A percentile compares a stretch with the other conserved stretches of the same genome.
These are phyloP conservation scores for Solanum gracilifrons DNA, from an alignment of 257 asterid species.

Conservation along the genomic window DNA sequence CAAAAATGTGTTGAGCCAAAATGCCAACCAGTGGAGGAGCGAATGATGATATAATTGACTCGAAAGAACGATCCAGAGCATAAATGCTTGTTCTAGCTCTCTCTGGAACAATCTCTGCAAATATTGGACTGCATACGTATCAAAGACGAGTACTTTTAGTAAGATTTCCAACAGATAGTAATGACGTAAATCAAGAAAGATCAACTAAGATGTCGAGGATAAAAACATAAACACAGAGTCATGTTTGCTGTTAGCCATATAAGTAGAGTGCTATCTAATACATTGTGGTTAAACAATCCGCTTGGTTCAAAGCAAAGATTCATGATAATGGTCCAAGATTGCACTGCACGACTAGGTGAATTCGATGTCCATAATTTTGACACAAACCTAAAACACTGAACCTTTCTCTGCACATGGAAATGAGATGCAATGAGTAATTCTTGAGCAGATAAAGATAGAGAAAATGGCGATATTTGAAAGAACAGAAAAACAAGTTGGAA, in stretches of 20 bases:
- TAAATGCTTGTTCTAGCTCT: constrained; percentile 9
- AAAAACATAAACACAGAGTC: background rate
- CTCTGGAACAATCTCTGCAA: constrained; percentile 13
- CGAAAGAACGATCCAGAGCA: constrained; percentile 20
- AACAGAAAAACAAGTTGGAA: background rate
- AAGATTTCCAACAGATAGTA: background rate
- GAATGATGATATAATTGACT: constrained; percentile 69
- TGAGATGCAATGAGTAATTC: background rate
- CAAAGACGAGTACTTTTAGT: background rate
- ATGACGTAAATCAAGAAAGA: background rate
- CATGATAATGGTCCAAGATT: background rate
- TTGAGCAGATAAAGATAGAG: background rate
- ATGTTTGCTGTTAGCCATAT: background rate
- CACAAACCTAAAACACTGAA: background rate
- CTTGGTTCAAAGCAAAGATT: background rate
- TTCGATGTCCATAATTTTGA: background rate
- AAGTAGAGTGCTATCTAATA: background rate
- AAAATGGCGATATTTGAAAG: background rate
- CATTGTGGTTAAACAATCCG: background rate
- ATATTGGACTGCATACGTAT: constrained; percentile 1
- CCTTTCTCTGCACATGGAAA: background rate
- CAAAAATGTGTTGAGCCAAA: constrained; percentile 55
- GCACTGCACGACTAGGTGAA: background rate
- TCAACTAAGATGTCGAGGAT: background rate
- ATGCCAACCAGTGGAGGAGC: constrained; percentile 86